Evolutionary conservation across 331 rosid genomes (phyloP).

Genomic region (Pyracantha coccinea): DNA sequence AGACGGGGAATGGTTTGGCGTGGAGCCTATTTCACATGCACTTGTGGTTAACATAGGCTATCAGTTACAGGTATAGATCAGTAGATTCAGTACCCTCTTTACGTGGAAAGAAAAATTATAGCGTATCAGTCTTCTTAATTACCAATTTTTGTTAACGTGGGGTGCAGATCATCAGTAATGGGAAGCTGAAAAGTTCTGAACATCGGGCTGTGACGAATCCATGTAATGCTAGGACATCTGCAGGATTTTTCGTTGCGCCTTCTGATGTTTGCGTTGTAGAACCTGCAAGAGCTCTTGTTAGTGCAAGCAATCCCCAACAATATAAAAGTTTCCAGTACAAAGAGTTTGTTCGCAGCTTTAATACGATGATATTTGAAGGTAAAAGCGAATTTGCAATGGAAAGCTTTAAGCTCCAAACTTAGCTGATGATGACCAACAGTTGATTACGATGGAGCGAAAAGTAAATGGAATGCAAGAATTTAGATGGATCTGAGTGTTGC

Average conservation of each 20-base stretch:
- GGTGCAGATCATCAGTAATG: background rate
- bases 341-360: no score
- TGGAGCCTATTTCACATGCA: slow-evolving; percentile 1
- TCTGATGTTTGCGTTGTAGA: background rate
- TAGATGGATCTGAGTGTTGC: no score
- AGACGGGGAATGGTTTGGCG: background rate
- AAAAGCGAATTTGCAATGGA: no score
- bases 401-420: no score
- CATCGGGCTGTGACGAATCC: slow-evolving; percentile 1
- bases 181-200: background rate
- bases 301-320: background rate
- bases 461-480: no score
- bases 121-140: background rate
- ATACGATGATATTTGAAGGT: no score
- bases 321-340: no score
- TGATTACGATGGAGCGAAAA: no score
- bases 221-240: background rate
- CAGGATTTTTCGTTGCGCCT: background rate
- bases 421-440: no score
- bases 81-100: background rate
- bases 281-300: background rate
- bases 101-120: background rate
- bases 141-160: background rate
- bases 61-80: background rate
- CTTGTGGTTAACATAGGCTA: slow-evolving; percentile 2